Conservation (phyloP, 2,329 filamentous ascomycete genomes). For the Diplocarpon rosae region DNA sequence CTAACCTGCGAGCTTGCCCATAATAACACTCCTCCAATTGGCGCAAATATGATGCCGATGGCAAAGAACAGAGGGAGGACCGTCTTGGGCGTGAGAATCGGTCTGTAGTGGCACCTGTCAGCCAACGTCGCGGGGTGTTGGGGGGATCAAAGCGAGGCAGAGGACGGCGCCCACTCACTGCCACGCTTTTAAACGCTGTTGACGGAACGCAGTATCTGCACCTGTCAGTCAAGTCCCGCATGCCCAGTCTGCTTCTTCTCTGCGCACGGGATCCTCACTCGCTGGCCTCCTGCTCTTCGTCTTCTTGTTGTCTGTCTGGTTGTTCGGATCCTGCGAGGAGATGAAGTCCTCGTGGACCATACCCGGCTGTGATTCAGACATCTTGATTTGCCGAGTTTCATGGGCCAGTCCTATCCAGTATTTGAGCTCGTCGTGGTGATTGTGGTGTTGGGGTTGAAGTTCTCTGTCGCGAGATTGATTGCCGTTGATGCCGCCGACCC, state of each 20-base stretch:
- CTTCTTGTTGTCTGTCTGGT: constrained; percentile 55
- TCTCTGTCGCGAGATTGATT: constrained; percentile 13
- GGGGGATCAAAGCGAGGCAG: constrained; percentile 2
- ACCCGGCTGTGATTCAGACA: constrained; percentile 23
- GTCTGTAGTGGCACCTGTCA: constrained; percentile 40
- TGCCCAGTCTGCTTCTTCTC: neutral
- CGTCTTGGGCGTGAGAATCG: constrained; percentile 90
- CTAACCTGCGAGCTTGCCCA: constrained; percentile 73
- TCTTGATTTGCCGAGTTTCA: constrained; percentile 20
- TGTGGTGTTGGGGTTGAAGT: constrained; percentile 6
- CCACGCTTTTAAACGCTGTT: constrained; percentile 97
- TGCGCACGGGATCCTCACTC: constrained; percentile 44
- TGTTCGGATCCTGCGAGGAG: constrained; percentile 40
- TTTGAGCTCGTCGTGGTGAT: constrained; percentile 6
- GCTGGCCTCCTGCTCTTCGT: constrained; percentile 85
- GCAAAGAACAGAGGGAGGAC: constrained; percentile 84
- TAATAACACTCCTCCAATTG: constrained; percentile 76
- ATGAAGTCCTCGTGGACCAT: constrained; percentile 37
- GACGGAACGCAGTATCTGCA: constrained; percentile 87
- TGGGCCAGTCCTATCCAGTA: constrained; percentile 16
- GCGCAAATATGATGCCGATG: constrained; percentile 84
- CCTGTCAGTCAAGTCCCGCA: constrained; percentile 10
- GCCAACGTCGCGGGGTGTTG: constrained; percentile 6
- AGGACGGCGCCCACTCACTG: constrained; percentile 50
- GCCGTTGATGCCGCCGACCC: constrained; percentile 12